Percentiles rank a stretch among this genome's conserved stretches.
Conservation (phyloP, 2,329 filamentous ascomycete genomes). For the Calycina herbarum region DNA sequence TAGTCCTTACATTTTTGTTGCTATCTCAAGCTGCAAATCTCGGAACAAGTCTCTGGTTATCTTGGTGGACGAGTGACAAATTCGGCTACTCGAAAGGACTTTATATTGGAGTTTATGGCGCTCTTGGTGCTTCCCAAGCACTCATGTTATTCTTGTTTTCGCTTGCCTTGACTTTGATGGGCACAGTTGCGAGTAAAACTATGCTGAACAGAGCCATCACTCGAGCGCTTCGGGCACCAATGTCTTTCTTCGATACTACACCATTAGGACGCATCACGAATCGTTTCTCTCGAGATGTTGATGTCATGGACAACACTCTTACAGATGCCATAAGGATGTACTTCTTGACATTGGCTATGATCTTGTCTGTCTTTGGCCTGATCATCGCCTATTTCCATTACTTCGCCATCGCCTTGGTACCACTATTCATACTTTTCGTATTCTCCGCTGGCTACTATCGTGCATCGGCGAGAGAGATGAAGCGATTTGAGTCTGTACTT, state of each 20-base stretch:
- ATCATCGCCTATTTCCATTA: conserved; percentile 97
- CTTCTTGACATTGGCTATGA: conserved; percentile 79
- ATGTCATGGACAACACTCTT: conserved; percentile 93
- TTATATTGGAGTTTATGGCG: conserved; percentile 74
- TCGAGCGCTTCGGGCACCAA: conserved; percentile 69
- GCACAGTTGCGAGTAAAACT: conserved; percentile 77
- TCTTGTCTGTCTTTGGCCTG: conserved; percentile 79
- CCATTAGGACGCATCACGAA: conserved; percentile 94
- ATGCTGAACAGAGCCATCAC: conserved; percentile 81
- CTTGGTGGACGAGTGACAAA: conserved; percentile 85
- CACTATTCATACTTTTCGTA: conserved; percentile 74
- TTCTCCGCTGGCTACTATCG: conserved; percentile 86
- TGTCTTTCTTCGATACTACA: conserved; percentile 96
- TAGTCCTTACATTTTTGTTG: conserved; percentile 56
- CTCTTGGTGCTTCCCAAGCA: conserved; percentile 69
- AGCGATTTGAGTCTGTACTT: conserved; percentile 87
- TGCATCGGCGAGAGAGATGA: conserved; percentile 87
- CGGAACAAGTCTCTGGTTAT: conserved; percentile 85
- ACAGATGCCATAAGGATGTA: conserved; percentile 92
- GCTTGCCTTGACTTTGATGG: conserved; percentile 72
- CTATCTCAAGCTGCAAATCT: conserved; percentile 80
- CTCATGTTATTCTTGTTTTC: conserved; percentile 80
- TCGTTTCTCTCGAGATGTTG: conserved; percentile 91
- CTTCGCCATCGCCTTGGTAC: conserved; percentile 63
- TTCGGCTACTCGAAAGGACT: conserved; percentile 65